A percentile compares a stretch with the other conserved stretches of the same genome.
These are phyloP conservation scores for Adansonia grandidieri DNA, from an alignment of 441 rosid species.

Conservation along the genomic window DNA sequence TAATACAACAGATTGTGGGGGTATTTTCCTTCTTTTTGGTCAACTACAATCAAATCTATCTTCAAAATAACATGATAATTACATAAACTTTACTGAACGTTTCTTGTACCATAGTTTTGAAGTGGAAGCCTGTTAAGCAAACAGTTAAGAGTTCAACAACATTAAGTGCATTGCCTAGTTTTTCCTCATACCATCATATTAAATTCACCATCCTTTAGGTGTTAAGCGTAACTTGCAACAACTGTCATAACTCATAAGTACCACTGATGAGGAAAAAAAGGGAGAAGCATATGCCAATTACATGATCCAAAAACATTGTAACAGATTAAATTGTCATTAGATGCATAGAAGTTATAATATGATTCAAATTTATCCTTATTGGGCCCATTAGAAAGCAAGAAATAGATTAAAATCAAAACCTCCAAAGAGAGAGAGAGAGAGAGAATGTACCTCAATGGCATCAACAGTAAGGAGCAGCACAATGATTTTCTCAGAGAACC, in stretches of 20 bases:
- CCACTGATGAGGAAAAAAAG: background rate
- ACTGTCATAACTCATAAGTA: background rate
- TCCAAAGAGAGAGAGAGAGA: background rate
- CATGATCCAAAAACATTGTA: background rate
- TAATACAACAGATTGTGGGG: background rate
- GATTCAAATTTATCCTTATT: background rate
- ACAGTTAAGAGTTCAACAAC: background rate
- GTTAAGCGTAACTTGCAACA: background rate
- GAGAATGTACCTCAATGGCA: conserved; percentile 77
- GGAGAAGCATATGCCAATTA: background rate
- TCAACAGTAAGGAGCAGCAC: conserved; percentile 93
- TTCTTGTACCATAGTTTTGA: background rate
- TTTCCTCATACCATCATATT: background rate
- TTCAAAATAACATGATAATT: background rate
- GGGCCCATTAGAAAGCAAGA: background rate
- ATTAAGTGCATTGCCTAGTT: background rate
- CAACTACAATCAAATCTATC: background rate
- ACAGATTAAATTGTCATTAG: background rate
- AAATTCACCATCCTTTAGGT: background rate
- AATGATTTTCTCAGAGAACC: conserved; percentile 77
- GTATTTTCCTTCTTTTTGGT: background rate
- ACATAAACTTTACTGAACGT: background rate
- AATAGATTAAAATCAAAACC: background rate
- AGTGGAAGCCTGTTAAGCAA: background rate
- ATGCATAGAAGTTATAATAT: background rate